Percentiles rank a stretch among this genome's conserved stretches.
Conservation (phyloP, 2,329 filamentous ascomycete genomes). For the Colletotrichum tanaceti region DNA sequence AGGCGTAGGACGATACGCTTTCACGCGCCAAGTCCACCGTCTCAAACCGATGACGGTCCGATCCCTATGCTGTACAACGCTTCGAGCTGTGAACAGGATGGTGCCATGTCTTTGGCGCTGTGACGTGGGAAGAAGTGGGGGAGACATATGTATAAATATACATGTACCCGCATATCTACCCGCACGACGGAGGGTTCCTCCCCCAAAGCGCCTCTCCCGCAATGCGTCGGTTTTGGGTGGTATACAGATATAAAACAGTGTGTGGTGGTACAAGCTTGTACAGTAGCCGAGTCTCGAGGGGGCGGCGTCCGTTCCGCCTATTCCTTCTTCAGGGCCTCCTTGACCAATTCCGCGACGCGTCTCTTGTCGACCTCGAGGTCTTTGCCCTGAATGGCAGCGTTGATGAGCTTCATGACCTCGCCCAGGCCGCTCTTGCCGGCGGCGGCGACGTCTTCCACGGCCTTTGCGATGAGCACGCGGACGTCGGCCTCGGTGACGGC, state of each 20-base stretch:
- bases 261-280: conserved; percentile 24
- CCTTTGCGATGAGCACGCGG: conserved; percentile 61
- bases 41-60: not conserved
- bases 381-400: conserved; percentile 69
- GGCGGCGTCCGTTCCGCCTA: not conserved
- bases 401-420: conserved; percentile 71
- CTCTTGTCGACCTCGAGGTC: conserved; percentile 74
- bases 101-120: not conserved
- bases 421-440: conserved; percentile 67
- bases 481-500: conserved; percentile 70
- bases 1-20: conserved; percentile 10
- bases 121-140: not conserved
- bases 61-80: too few relatives aligned
- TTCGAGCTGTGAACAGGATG: not conserved
- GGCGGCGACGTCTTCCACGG: conserved; percentile 62
- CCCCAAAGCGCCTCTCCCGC: too few relatives aligned
- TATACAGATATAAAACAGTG: conserved; percentile 9
- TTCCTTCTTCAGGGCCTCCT: conserved; percentile 53
- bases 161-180: too few relatives aligned
- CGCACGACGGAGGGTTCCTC: not conserved
- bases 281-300: not conserved
- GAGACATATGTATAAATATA: too few relatives aligned
- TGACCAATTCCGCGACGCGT: conserved; percentile 70
- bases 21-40: conserved; percentile 3
- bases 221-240: not conserved